Evolutionary conservation across 805 yeast species (phyloP).

Genomic region (Spathaspora girioi): DNA sequence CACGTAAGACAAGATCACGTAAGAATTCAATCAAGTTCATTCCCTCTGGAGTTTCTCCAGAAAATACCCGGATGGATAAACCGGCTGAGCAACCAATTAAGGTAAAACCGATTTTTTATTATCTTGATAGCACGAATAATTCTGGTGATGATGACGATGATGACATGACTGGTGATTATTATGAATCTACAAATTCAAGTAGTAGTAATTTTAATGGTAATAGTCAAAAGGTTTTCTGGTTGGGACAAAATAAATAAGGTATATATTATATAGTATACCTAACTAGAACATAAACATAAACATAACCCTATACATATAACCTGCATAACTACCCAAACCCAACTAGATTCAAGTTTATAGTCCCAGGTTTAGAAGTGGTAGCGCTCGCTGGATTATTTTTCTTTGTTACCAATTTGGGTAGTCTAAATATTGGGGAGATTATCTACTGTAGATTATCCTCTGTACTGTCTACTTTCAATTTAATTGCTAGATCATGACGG

Average conservation of each 20-base stretch:
- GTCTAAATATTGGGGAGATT: too few relatives aligned
- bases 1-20: slow-evolving; percentile 11
- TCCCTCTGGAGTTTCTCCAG: slow-evolving; percentile 14
- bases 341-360: too few relatives aligned
- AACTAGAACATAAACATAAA: too few relatives aligned
- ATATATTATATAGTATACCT: neutral
- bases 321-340: too few relatives aligned
- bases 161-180: slow-evolving; percentile 10
- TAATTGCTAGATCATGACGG: neutral
- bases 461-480: neutral
- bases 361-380: too few relatives aligned
- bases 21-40: slow-evolving; percentile 29
- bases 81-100: neutral
- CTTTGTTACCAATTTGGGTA: too few relatives aligned
- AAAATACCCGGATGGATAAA: neutral
- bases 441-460: neutral
- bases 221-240: slow-evolving; percentile 28
- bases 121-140: slow-evolving; percentile 17
- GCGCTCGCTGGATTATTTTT: too few relatives aligned
- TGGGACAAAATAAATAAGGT: slow-evolving; percentile 32
- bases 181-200: neutral
- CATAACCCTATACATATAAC: too few relatives aligned
- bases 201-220: neutral
- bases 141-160: slow-evolving; percentile 9
- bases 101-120: slow-evolving; percentile 28